Evolutionary conservation across 148 eudicot species (phyloP), one percentile per base, ranked within the genome.

Genomic region (Cornus suecica): DNA sequence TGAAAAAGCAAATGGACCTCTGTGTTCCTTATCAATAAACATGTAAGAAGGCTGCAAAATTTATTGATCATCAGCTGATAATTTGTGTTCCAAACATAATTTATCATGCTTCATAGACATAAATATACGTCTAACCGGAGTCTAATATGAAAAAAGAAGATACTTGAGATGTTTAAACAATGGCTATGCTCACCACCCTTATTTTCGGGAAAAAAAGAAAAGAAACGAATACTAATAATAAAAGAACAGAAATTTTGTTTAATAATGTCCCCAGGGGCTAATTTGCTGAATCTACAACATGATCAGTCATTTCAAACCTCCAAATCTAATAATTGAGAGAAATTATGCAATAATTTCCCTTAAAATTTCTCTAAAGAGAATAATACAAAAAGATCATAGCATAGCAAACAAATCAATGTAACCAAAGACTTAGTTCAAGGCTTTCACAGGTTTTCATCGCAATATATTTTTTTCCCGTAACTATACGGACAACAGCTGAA

Each of bases 21-120:
- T 86, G 79, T 96, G 91, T 78, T 96, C 98, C 80, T 96, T 96
- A 79, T 96, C 98, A 48, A 93, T 96, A 81, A 96, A 96, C 97
- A 96, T 90, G 86, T 88, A 96, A 16, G 98, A 93, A 16, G 99
- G 99, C 99, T 96, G 94, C 89, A 94, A 85, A 80, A 75, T 26
- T 71, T 67, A 34, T 66, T 56, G 22, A 32, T 25, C 34, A 66
- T 54, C 25, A 61, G 25, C 13, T 62, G 27, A 28, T n/a, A 52
- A 22, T 52, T 8, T 52, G 3, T 52, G 16, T 52, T 14, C 54
- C 15, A 28, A 30, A 27, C 30, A 8, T 67, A 52, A 30, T 54
- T 51, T 8, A 51, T 16, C 10, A n/a, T n/a, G n/a, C n/a, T n/a
- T n/a, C n/a, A n/a, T 22, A 34, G 30, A 9, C 25, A 25, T 11